Conservation (phyloP, 495 filamentous ascomycete genomes). For the Penicillium malachiteum region DNA sequence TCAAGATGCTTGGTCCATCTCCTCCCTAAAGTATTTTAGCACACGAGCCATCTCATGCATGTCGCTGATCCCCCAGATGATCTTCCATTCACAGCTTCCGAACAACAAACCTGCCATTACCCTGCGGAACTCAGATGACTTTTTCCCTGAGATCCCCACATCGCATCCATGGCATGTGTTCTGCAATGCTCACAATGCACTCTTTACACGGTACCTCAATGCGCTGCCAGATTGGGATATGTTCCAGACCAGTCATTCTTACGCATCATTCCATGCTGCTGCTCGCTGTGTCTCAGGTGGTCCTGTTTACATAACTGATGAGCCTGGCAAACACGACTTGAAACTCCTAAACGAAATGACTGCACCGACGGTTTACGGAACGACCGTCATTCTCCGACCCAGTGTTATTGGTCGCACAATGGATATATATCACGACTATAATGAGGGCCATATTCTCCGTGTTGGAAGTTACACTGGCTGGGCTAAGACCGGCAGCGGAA, state of each 20-base stretch:
- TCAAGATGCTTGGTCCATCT: constrained; percentile 81
- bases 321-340: constrained; percentile 75
- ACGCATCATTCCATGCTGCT: constrained; percentile 81
- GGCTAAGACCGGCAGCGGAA: constrained; percentile 65
- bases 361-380: constrained; percentile 60
- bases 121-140: constrained; percentile 91
- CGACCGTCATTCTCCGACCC: constrained; percentile 75
- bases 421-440: constrained; percentile 71
- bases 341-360: constrained; percentile 76
- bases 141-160: constrained; percentile 73
- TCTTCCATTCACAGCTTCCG: constrained; percentile 81
- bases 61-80: constrained; percentile 77
- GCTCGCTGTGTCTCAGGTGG: constrained; percentile 88
- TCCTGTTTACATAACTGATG: constrained; percentile 90
- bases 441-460: constrained; percentile 69
- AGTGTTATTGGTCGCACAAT: constrained; percentile 66
- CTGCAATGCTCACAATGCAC: constrained; percentile 86
- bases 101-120: constrained; percentile 65
- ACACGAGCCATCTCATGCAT: constrained; percentile 86
- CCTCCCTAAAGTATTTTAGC: constrained; percentile 73
- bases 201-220: constrained; percentile 72
- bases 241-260: constrained; percentile 87
- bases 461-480: constrained; percentile 70
- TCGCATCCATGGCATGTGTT: constrained; percentile 95
- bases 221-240: constrained; percentile 96